A percentile compares a stretch with the other conserved stretches of the same genome.
These are phyloP conservation scores for Saururus chinensis DNA, from an alignment of 164 flowering plant species.

Conservation along the genomic window DNA sequence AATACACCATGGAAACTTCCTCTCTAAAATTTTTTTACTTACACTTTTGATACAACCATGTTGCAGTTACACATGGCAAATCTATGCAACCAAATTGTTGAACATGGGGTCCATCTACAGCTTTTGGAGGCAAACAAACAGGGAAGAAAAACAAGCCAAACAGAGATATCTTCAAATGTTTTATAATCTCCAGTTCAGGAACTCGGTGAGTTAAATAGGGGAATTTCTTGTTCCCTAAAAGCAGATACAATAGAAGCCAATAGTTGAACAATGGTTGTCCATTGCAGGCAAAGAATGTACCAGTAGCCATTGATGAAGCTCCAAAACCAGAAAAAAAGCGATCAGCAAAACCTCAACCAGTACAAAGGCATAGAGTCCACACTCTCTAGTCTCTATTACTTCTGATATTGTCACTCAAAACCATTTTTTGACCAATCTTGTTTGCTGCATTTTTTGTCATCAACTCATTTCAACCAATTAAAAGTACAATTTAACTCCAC, in stretches of 20 bases:
- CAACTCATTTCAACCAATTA: too few relatives aligned
- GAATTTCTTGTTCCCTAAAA: background rate
- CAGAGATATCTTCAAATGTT: slow-evolving; percentile 72
- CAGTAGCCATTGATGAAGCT: slow-evolving; percentile 23
- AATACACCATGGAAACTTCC: too few relatives aligned
- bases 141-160: slow-evolving; percentile 66
- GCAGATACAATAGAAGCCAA: background rate
- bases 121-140: slow-evolving; percentile 75
- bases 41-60: background rate
- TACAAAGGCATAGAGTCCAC: slow-evolving; percentile 9
- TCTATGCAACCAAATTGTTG: slow-evolving; percentile 79
- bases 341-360: slow-evolving; percentile 16
- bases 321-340: slow-evolving; percentile 12
- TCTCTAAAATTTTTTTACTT: too few relatives aligned
- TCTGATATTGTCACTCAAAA: background rate
- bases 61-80: slow-evolving; percentile 96
- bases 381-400: background rate
- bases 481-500: background rate
- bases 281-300: slow-evolving; percentile 43
- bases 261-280: background rate
- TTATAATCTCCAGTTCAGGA: slow-evolving; percentile 67
- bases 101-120: slow-evolving; percentile 82
- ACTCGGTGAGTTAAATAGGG: slow-evolving; percentile 37
- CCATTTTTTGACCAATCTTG: too few relatives aligned
- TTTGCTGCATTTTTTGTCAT: too few relatives aligned